Evolutionary conservation across 371 early-diverging fungal genomes (phyloP), one percentile per base, ranked within the genome.

Genomic region (Vairimorpha necatrix): DNA sequence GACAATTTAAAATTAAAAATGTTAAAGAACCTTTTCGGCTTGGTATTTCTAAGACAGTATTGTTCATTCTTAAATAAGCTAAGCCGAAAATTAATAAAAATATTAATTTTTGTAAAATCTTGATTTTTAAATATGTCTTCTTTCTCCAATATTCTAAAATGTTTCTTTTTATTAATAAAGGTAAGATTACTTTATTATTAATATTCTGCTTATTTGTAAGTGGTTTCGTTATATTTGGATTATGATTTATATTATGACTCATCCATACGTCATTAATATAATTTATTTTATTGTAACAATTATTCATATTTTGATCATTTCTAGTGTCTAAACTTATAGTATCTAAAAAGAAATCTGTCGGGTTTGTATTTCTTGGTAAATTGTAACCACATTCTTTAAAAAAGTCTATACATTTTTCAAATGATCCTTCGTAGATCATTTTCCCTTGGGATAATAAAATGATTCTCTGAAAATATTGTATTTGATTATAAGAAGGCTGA

Each of bases 401-500:
- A 56, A 67, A 75, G 24, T 48, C 34, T 18, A 33, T 34, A 48
- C 74, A 79, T 74, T 90, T 90, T 2, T 82, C 74, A 22, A 84
- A 50, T 30, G 82, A 46, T 24, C 84, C 69, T 56, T 79, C 66
- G 18, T 58, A 80, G 13, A 76, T 61, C 28, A 73, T 71, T 0
- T 34, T 47, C 9, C 90, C 90, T 53, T 84, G 81, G 26, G 91
- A 89, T 38, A 95, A 84, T 28, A 95, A 85, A 11, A 94, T 86
- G 11, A 94, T 84, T 30, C 89, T 88, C 83, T 94, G 93, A 86
- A 96, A 93, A 71, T 91, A 83, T 20, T 89, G 86, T 56, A 91
- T 91, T 62, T 95, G 92, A 72, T 94, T 91, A 16, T 90, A 89
- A 14, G 94, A 88, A 2, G 96, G 96, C 78, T 94, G 96, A 79